phyloP scores from a whole-genome alignment of 106 monocot genomes.

The Dioscorea dumetorum region DNA sequence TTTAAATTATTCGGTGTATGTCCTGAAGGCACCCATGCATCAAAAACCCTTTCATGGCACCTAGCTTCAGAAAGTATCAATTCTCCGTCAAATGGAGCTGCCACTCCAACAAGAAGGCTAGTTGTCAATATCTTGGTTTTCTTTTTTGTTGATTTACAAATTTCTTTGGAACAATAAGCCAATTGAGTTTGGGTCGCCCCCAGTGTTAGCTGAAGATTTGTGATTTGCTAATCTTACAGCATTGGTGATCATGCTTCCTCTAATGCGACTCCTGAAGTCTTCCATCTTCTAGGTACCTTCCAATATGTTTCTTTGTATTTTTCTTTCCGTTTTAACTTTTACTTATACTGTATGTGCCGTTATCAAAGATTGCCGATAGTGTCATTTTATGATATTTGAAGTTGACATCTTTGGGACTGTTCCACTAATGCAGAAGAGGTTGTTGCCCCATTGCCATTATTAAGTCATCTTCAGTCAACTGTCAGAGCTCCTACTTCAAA shows the following conservation, averaged over 20 bases:
- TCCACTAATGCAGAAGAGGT: constrained; percentile 28
- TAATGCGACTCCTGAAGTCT: constrained; percentile 35
- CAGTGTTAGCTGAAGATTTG: background rate
- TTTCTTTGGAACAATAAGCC: no score
- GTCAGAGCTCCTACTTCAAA: constrained; percentile 4
- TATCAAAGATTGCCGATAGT: no score
- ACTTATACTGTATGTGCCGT: background rate
- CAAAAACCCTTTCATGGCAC: constrained; percentile 84
- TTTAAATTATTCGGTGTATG: background rate
- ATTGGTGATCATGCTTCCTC: constrained; percentile 21
- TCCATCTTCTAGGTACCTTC: constrained; percentile 38
- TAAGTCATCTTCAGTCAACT: constrained; percentile 28
- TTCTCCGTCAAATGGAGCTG: constrained; percentile 27
- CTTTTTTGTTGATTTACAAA: background rate
- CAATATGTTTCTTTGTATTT: background rate
- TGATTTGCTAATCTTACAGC: constrained; percentile 20
- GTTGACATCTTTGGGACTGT: background rate
- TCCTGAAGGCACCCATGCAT: constrained; percentile 31
- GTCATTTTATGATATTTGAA: no score
- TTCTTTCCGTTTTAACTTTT: background rate
- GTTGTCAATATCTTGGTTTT: background rate
- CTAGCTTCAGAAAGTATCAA: constrained; percentile 46
- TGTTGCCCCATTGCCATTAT: constrained; percentile 14
- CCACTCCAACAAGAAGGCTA: constrained; percentile 27
- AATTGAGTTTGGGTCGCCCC: no score